phyloP scores from a whole-genome alignment of 2,329 filamentous ascomycete species.

The Ceratocystis colombiana region DNA sequence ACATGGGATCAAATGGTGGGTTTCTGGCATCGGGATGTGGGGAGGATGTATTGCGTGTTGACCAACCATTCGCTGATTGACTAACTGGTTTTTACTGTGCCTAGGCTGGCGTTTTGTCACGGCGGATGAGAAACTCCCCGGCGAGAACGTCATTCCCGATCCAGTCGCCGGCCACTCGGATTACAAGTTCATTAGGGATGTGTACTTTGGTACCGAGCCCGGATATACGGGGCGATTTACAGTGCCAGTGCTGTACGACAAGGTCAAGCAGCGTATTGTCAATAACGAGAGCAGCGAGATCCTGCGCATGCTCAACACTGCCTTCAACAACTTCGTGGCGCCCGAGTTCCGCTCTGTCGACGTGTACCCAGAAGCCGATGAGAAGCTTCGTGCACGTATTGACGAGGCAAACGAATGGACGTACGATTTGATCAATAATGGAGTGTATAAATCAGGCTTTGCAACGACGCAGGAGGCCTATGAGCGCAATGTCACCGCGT shows the following conservation, averaged over 20 bases:
- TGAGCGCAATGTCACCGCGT: conserved; percentile 55
- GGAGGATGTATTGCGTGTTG: not conserved
- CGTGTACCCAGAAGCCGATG: conserved; percentile 49
- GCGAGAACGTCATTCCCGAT: conserved; percentile 55
- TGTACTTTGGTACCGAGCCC: conserved; percentile 67
- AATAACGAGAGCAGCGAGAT: conserved; percentile 92
- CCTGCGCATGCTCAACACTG: conserved; percentile 71
- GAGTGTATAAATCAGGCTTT: conserved; percentile 69
- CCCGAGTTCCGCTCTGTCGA: conserved; percentile 50
- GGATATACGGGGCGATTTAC: conserved; percentile 73
- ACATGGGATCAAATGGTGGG: conserved; percentile 53
- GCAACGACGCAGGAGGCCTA: conserved; percentile 77
- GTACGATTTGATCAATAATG: conserved; percentile 63
- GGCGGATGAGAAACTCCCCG: conserved; percentile 44
- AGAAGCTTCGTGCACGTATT: conserved; percentile 54
- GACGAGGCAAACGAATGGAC: conserved; percentile 73
- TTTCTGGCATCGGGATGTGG: conserved; percentile 18
- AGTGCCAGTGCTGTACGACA: conserved; percentile 79
- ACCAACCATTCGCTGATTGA: not conserved
- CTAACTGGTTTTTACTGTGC: not conserved
- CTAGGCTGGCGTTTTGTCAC: conserved; percentile 66
- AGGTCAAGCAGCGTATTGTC: conserved; percentile 63
- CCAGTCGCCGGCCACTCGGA: conserved; percentile 60
- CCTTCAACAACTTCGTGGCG: conserved; percentile 62
- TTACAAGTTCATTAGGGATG: conserved; percentile 59